phyloP scores from a whole-genome alignment of 768 basidiomycete species.

The Pleurotus citrinopileatus region DNA sequence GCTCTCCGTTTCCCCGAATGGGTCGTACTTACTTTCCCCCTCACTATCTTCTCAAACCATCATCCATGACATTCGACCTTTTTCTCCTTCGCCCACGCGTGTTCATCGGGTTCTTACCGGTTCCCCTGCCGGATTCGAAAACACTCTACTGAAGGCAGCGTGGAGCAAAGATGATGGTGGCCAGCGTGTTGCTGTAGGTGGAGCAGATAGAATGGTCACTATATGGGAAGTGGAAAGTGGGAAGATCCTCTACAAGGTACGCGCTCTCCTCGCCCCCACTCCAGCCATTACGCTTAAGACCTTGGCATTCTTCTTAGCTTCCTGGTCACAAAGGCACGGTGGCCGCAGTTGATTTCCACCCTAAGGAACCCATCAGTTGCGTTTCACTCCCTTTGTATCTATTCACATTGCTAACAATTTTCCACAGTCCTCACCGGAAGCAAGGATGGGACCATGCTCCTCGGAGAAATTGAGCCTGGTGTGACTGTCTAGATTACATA shows the following conservation, averaged over 20 bases:
- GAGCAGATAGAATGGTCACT: constrained; percentile 83
- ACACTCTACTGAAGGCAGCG: constrained; percentile 74
- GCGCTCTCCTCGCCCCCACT: background rate
- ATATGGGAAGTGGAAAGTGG: constrained; percentile 86
- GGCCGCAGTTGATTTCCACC: constrained; percentile 94
- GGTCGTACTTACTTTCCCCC: constrained; percentile 84
- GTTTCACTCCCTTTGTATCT: constrained; percentile 25
- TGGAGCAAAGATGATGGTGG: constrained; percentile 91
- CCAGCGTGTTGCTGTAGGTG: constrained; percentile 80
- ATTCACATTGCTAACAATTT: constrained; percentile 3
- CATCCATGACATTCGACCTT: constrained; percentile 92
- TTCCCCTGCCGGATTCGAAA: constrained; percentile 93
- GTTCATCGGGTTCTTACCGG: constrained; percentile 79
- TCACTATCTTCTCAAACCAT: constrained; percentile 87
- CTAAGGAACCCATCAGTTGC: constrained; percentile 89
- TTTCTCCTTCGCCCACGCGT: constrained; percentile 80
- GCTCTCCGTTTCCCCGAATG: constrained; percentile 87
- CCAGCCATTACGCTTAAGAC: background rate
- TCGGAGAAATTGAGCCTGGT: constrained; percentile 85
- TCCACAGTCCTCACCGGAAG: constrained; percentile 83
- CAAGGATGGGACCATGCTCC: constrained; percentile 89
- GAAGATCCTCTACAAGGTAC: constrained; percentile 76
- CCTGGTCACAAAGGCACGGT: constrained; percentile 98
- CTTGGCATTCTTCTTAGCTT: constrained; percentile 46
- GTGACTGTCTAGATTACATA: constrained; percentile 38